Percentiles rank a stretch among this genome's conserved stretches.
phyloP scores from a whole-genome alignment of 257 asterid species.

The Coffea eugenioides region DNA sequence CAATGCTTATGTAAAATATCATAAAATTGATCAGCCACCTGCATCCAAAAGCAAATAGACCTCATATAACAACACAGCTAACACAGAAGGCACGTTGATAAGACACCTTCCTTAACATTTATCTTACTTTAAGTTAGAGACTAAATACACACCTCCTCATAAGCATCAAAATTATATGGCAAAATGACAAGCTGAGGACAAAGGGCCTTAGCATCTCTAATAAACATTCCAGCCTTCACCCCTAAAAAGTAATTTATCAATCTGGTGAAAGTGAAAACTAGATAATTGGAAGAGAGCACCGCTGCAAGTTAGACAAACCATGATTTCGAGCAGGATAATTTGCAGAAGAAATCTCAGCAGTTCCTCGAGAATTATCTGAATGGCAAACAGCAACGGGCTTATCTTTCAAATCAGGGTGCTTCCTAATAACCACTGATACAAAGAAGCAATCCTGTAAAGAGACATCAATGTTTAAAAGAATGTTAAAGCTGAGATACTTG shows the following conservation, averaged over 20 bases:
- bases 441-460: constrained; percentile 83
- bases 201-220: constrained; percentile 83
- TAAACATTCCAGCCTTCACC: constrained; percentile 94
- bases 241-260: constrained; percentile 39
- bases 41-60: constrained; percentile 24
- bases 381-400: constrained; percentile 97
- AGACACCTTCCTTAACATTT: background rate
- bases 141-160: constrained; percentile 68
- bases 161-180: constrained; percentile 91
- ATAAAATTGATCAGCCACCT: constrained; percentile 96
- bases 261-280: background rate
- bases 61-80: constrained; percentile 3
- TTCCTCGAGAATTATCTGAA: constrained; percentile 88
- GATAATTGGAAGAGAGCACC: background rate
- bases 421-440: constrained; percentile 84
- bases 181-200: constrained; percentile 90
- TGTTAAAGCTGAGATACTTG: background rate
- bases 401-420: constrained; percentile 58
- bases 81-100: background rate
- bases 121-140: constrained; percentile 8
- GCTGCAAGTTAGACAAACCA: constrained; percentile 51
- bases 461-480: background rate
- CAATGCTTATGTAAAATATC: constrained; percentile 84
- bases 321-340: constrained; percentile 87
- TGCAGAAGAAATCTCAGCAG: constrained; percentile 95